Conservation (phyloP, 306 rosid species). For the Biancaea sappan region DNA sequence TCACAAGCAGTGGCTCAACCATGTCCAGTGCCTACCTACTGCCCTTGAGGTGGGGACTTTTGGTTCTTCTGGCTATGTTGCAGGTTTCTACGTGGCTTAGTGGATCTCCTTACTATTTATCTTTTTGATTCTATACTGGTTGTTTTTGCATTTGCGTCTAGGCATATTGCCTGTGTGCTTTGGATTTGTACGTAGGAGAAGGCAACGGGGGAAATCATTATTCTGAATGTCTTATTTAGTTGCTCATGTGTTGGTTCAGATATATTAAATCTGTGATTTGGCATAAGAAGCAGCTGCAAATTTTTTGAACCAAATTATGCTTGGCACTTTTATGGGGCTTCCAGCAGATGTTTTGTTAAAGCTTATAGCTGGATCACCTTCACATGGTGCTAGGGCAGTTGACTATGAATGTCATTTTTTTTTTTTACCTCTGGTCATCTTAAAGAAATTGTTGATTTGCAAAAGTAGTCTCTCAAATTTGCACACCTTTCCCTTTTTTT, state of each 20-base stretch:
- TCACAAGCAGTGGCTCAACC: constrained; percentile 94
- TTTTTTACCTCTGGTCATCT: neutral
- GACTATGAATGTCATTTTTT: neutral
- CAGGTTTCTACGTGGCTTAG: constrained; percentile 56
- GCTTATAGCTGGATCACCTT: constrained; percentile 12
- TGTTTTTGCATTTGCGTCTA: constrained; percentile 22
- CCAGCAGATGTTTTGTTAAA: neutral
- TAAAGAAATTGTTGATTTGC: neutral
- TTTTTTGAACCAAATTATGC: neutral
- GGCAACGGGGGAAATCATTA: neutral
- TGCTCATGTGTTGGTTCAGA: constrained; percentile 20
- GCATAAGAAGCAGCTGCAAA: neutral
- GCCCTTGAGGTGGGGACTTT: constrained; percentile 92
- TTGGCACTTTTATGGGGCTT: neutral
- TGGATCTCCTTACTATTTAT: constrained; percentile 31
- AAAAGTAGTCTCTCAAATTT: constrained; percentile 13
- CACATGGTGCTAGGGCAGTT: constrained; percentile 24
- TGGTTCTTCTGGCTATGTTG: constrained; percentile 53
- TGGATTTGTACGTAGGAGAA: constrained; percentile 17
- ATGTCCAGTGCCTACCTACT: constrained; percentile 81
- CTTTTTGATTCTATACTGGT: constrained; percentile 8
- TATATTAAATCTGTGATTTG: constrained; percentile 15
- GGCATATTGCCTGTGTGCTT: constrained; percentile 17
- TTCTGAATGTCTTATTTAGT: constrained; percentile 14
- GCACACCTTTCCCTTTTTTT: constrained; percentile 7